phyloP scores from a whole-genome alignment of 2,329 filamentous ascomycete genomes.

The Spiromastix sp. region DNA sequence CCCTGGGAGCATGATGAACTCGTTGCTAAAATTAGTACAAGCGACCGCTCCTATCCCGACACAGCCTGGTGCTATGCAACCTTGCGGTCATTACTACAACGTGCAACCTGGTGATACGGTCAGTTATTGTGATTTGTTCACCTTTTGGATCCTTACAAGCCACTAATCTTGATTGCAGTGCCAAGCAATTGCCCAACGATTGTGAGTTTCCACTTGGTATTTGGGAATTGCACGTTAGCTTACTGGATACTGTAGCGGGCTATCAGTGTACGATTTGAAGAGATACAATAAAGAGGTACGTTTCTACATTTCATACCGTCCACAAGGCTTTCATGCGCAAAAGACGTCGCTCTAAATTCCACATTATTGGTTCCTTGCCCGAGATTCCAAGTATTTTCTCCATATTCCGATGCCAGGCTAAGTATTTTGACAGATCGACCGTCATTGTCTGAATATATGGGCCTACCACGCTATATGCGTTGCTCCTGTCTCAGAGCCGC shows the following conservation, averaged over 20 bases:
- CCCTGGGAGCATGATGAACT: not conserved
- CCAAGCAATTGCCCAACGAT: conserved; percentile 6
- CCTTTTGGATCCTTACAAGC: not conserved
- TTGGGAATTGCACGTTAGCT: too few relatives aligned
- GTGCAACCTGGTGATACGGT: conserved; percentile 11
- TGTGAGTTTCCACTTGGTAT: conserved; percentile 7
- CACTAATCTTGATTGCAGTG: conserved; percentile 9
- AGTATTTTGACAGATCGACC: conserved; percentile 7
- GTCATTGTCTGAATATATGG: conserved; percentile 11
- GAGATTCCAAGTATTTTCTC: not conserved
- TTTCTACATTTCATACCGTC: not conserved
- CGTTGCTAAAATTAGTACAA: conserved; percentile 1
- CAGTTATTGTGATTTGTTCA: conserved; percentile 1
- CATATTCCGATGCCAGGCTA: not conserved
- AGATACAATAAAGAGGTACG: conserved; percentile 9
- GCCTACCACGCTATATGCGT: conserved; percentile 11
- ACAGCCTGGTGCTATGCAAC: conserved; percentile 9
- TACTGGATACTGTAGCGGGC: conserved; percentile 5
- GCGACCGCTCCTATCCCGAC: conserved; percentile 8
- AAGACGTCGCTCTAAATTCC: not conserved
- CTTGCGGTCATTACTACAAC: conserved; percentile 10
- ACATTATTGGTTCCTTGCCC: not conserved
- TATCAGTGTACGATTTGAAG: conserved; percentile 3
- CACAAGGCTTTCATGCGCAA: not conserved
- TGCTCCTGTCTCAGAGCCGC: conserved; percentile 6